Percentiles rank a stretch among this genome's conserved stretches.
phyloP scores from a whole-genome alignment of 2,329 filamentous ascomycete genomes.

The Botrytis tulipae region DNA sequence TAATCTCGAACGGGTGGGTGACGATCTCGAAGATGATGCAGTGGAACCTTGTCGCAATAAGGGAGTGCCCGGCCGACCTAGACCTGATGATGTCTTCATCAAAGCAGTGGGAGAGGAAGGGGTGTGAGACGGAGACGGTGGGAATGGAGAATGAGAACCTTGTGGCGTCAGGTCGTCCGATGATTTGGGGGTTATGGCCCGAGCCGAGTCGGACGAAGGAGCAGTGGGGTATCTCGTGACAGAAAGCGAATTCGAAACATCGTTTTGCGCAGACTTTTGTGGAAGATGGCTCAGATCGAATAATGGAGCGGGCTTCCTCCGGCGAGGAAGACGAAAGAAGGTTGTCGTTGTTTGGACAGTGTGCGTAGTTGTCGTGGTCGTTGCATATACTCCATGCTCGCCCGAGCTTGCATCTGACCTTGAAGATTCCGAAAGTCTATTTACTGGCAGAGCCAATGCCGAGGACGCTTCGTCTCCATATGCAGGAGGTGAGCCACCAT shows the following conservation, averaged over 20 bases:
- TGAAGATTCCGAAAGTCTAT: conserved; percentile 79
- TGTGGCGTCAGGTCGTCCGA: conserved; percentile 30
- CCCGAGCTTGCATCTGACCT: conserved; percentile 81
- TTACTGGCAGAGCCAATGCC: conserved; percentile 60
- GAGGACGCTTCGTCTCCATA: conserved; percentile 62
- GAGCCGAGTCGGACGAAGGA: conserved; percentile 40
- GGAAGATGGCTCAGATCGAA: conserved; percentile 91
- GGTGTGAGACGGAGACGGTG: conserved; percentile 32
- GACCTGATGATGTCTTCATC: conserved; percentile 29
- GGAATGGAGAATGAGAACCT: conserved; percentile 31
- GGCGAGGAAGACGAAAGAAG: conserved; percentile 78
- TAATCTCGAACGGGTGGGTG: conserved; percentile 58
- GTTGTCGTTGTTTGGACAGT: conserved; percentile 63
- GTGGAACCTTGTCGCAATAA: conserved; percentile 60
- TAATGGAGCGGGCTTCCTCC: conserved; percentile 71
- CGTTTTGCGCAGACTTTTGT: conserved; percentile 58
- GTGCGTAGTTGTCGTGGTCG: conserved; percentile 61
- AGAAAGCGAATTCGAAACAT: conserved; percentile 38
- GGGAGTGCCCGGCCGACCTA: conserved; percentile 43
- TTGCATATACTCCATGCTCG: conserved; percentile 60
- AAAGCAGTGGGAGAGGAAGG: conserved; percentile 25
- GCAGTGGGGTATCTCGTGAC: conserved; percentile 46
- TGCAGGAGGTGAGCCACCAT: conserved; percentile 49
- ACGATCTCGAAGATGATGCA: conserved; percentile 64
- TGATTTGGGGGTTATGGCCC: conserved; percentile 43